These are phyloP conservation scores for Adansonia rubrostipa DNA, from an alignment of 441 rosid species.

Conservation along the genomic window DNA sequence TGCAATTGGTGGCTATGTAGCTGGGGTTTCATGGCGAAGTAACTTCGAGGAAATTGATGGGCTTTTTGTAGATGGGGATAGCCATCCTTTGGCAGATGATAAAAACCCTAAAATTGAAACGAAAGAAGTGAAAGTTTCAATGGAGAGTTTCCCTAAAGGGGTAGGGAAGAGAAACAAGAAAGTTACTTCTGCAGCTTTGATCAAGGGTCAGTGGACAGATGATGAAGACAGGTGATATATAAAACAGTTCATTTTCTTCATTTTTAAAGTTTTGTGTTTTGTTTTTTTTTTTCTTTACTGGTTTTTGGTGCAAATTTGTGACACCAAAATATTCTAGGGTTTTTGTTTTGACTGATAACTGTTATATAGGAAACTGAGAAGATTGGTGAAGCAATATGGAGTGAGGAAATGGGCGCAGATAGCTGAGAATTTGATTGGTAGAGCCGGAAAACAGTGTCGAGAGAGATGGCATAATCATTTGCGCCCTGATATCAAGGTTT, in stretches of 20 bases:
- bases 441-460: conserved; percentile 95
- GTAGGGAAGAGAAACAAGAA: conserved; percentile 49
- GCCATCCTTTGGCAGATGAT: conserved; percentile 29
- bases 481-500: conserved; percentile 88
- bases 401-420: conserved; percentile 86
- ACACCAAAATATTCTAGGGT: neutral
- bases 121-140: conserved; percentile 31
- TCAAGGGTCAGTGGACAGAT: conserved; percentile 95
- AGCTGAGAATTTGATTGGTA: conserved; percentile 75
- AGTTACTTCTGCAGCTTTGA: conserved; percentile 46
- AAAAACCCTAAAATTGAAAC: conserved; percentile 33
- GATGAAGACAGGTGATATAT: conserved; percentile 79
- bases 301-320: neutral
- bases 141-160: conserved; percentile 35
- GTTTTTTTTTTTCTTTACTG: neutral
- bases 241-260: conserved; percentile 14
- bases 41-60: conserved; percentile 45
- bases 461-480: conserved; percentile 99
- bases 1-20: conserved; percentile 25
- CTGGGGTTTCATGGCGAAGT: conserved; percentile 29
- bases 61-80: conserved; percentile 38
- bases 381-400: conserved; percentile 84
- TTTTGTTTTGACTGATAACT: conserved; percentile 6
- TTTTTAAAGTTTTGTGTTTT: neutral
- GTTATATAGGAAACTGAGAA: conserved; percentile 60